phyloP scores from a whole-genome alignment of 176 grass and related monocot species.

The Paspalum notatum region DNA sequence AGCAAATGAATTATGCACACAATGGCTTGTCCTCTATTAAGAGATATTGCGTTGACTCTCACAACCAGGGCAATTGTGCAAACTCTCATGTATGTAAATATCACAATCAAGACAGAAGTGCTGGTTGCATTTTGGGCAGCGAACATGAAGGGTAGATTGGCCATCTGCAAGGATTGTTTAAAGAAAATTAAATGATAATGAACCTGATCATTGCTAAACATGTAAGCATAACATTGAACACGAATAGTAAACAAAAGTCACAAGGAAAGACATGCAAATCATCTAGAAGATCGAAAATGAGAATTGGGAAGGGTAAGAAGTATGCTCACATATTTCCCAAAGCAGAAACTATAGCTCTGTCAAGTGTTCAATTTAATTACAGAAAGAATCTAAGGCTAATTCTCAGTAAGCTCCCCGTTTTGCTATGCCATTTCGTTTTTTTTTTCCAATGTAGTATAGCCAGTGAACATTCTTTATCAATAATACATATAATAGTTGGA shows the following conservation, averaged over 20 bases:
- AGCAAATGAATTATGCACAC: conserved; percentile 27
- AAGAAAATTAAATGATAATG: conserved; percentile 24
- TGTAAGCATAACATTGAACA: conserved; percentile 2
- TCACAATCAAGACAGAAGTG: conserved; percentile 96
- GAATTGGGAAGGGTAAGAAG: neutral
- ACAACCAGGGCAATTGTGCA: conserved; percentile 97
- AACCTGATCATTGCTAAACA: neutral
- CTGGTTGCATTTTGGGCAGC: conserved; percentile 86
- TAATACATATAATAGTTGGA: neutral
- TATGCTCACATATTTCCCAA: neutral
- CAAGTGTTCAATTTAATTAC: neutral
- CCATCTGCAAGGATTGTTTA: conserved; percentile 49
- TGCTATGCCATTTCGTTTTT: neutral
- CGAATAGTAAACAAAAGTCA: neutral
- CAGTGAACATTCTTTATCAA: neutral
- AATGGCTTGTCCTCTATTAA: conserved; percentile 11
- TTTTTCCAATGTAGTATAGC: conserved; percentile 1
- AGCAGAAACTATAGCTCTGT: neutral
- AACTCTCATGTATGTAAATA: conserved; percentile 97
- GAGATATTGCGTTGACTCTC: conserved; percentile 66
- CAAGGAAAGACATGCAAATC: neutral
- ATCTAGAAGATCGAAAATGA: neutral
- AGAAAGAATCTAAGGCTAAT: neutral
- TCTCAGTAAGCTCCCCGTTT: neutral
- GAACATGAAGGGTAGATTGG: conserved; percentile 57